These are phyloP conservation scores for Solanum pinnatisectum DNA, from an alignment of 257 asterid genomes.

Conservation along the genomic window DNA sequence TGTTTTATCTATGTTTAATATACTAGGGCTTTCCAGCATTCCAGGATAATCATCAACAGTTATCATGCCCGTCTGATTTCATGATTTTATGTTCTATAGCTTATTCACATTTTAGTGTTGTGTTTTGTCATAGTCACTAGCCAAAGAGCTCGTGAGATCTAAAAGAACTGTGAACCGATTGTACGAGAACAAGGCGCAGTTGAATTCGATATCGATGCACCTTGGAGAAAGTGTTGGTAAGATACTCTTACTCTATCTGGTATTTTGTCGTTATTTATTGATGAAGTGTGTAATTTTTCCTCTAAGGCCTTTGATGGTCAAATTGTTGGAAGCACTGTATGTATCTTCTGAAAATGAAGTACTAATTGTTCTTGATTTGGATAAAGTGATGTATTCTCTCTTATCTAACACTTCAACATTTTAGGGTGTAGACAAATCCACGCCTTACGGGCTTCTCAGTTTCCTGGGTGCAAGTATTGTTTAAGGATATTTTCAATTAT, in stretches of 20 bases:
- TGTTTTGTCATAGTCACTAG: slow-evolving; percentile 48
- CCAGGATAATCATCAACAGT: neutral
- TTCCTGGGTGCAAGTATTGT: neutral
- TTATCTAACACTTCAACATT: neutral
- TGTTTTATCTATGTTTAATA: neutral
- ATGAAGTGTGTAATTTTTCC: neutral
- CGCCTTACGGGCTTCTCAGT: neutral
- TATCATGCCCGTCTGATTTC: neutral
- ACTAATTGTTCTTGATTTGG: neutral
- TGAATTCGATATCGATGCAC: slow-evolving; percentile 93
- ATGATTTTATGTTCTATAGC: neutral
- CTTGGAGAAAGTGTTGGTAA: slow-evolving; percentile 95
- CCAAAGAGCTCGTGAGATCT: slow-evolving; percentile 87
- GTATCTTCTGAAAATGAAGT: neutral
- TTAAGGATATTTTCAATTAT: neutral
- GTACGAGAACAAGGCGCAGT: slow-evolving; percentile 85
- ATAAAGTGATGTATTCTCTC: neutral
- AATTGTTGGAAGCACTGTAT: neutral
- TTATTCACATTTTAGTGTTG: neutral
- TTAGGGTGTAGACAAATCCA: neutral
- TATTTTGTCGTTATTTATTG: neutral
- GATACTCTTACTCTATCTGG: neutral
- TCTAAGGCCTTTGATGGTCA: neutral
- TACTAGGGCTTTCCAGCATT: neutral
- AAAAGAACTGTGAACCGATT: slow-evolving; percentile 76